Evolutionary conservation across 2,329 filamentous ascomycete genomes (phyloP).

Genomic region (Trichophyton mentagrophytes): DNA sequence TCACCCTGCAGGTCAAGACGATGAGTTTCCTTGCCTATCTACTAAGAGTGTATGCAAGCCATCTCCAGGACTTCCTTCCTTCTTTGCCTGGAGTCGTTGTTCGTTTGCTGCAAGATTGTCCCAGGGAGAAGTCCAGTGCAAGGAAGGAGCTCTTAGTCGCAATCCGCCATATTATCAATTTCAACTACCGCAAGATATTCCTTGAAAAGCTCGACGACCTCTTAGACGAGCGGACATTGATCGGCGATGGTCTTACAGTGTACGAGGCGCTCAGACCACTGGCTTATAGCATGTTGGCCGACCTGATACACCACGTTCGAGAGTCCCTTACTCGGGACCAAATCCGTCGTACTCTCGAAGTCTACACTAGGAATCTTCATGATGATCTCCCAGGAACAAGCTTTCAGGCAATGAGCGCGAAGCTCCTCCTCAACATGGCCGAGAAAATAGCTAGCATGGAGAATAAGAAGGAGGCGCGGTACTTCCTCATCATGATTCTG

Average conservation of each 20-base stretch:
- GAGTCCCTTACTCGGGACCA: slow-evolving; percentile 80
- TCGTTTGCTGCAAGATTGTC: slow-evolving; percentile 81
- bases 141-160: slow-evolving; percentile 92
- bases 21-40: slow-evolving; percentile 98
- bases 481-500: slow-evolving; percentile 92
- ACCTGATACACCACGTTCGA: slow-evolving; percentile 91
- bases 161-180: slow-evolving; percentile 97
- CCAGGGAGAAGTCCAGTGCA: slow-evolving; percentile 81
- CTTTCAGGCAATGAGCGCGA: slow-evolving; percentile 99
- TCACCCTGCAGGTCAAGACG: slow-evolving; percentile 95
- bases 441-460: slow-evolving; percentile 91
- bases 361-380: slow-evolving; percentile 91
- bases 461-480: slow-evolving; percentile 85
- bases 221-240: slow-evolving; percentile 82
- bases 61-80: slow-evolving; percentile 76
- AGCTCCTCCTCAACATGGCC: slow-evolving; percentile 91
- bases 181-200: slow-evolving; percentile 94
- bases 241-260: slow-evolving; percentile 89
- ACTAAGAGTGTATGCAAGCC: slow-evolving; percentile 72
- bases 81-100: slow-evolving; percentile 82
- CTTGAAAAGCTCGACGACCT: slow-evolving; percentile 88
- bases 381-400: slow-evolving; percentile 95
- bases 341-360: slow-evolving; percentile 88
- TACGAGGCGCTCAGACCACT: slow-evolving; percentile 93
- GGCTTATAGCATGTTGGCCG: slow-evolving; percentile 95